Percentiles rank a stretch among this genome's conserved stretches.
phyloP scores from a whole-genome alignment of 2,329 filamentous ascomycete genomes.

The Tricladium varicosporioides region DNA sequence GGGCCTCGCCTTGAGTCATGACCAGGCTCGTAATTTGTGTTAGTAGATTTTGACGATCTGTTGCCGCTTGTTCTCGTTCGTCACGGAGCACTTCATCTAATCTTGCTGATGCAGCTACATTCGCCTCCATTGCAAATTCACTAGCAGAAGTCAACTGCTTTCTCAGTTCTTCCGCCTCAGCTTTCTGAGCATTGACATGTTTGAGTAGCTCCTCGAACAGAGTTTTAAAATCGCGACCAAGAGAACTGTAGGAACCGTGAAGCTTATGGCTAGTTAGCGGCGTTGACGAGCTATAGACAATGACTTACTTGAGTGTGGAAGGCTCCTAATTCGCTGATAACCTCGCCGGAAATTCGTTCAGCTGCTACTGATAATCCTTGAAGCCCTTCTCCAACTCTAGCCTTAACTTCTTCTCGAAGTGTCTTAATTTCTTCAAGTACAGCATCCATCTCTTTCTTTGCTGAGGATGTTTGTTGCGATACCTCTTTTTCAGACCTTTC shows the following conservation, averaged over 20 bases:
- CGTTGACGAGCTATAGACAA: not conserved
- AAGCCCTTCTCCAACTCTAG: slow-evolving; percentile 79
- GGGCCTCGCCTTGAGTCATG: slow-evolving; percentile 68
- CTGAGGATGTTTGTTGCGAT: slow-evolving; percentile 62
- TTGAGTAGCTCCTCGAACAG: slow-evolving; percentile 79
- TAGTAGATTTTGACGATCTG: slow-evolving; percentile 73
- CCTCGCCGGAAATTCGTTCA: slow-evolving; percentile 84
- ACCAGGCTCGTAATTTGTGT: slow-evolving; percentile 76
- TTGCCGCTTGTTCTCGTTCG: slow-evolving; percentile 69
- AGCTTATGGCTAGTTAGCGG: slow-evolving; percentile 49
- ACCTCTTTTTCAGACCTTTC: slow-evolving; percentile 66
- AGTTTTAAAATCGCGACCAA: slow-evolving; percentile 82
- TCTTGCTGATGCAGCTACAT: slow-evolving; percentile 61
- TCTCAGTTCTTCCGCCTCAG: slow-evolving; percentile 71
- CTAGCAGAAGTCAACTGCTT: slow-evolving; percentile 71
- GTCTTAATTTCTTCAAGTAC: slow-evolving; percentile 88
- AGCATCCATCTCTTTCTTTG: slow-evolving; percentile 84
- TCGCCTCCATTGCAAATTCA: slow-evolving; percentile 64
- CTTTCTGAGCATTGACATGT: slow-evolving; percentile 72
- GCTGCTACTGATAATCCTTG: slow-evolving; percentile 80
- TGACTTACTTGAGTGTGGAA: slow-evolving; percentile 67
- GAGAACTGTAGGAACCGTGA: slow-evolving; percentile 76
- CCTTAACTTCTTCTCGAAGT: slow-evolving; percentile 85
- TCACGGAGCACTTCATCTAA: slow-evolving; percentile 71
- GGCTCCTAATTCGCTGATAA: slow-evolving; percentile 78